A percentile compares a stretch with the other conserved stretches of the same genome.
Evolutionary conservation across 2,329 filamentous ascomycete species (phyloP).

Genomic region (Aspergillus proliferans): DNA sequence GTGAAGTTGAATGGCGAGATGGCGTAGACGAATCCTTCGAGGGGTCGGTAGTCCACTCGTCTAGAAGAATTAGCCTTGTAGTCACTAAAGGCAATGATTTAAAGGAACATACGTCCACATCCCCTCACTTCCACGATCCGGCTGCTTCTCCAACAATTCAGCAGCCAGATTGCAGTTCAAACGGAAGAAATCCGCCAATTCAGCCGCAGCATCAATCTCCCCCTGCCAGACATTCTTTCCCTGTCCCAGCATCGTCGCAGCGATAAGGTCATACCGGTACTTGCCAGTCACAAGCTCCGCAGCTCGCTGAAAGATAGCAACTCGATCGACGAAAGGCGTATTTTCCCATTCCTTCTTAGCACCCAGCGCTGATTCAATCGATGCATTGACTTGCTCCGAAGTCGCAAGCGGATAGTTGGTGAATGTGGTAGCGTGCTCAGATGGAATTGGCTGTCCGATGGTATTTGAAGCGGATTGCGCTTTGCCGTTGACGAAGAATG

Average conservation of each 20-base stretch:
- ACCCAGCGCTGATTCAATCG: slow-evolving; percentile 73
- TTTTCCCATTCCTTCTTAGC: slow-evolving; percentile 79
- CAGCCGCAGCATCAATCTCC: slow-evolving; percentile 88
- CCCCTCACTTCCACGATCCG: slow-evolving; percentile 69
- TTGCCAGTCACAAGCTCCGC: slow-evolving; percentile 82
- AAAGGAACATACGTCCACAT: slow-evolving; percentile 65
- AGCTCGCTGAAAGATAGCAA: slow-evolving; percentile 87
- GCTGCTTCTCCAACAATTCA: slow-evolving; percentile 79
- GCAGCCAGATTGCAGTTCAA: slow-evolving; percentile 64
- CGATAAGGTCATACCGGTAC: slow-evolving; percentile 92
- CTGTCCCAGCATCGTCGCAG: slow-evolving; percentile 88
- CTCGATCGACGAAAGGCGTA: slow-evolving; percentile 79
- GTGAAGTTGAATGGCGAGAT: slow-evolving; percentile 96
- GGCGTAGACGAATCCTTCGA: slow-evolving; percentile 92
- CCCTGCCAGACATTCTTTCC: slow-evolving; percentile 97
- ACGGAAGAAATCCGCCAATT: slow-evolving; percentile 81
- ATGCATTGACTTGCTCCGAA: slow-evolving; percentile 63
- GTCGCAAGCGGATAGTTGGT: slow-evolving; percentile 79
- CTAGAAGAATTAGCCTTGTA: slow-evolving; percentile 21
- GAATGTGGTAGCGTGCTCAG: slow-evolving; percentile 48
- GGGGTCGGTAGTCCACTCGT: slow-evolving; percentile 75
- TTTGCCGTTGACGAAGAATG: slow-evolving; percentile 24
- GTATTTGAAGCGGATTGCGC: slow-evolving; percentile 17
- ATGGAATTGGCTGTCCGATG: slow-evolving; percentile 22
- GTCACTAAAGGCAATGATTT: not conserved